Percentiles rank a stretch among this genome's conserved stretches.
These are phyloP conservation scores for Auricularia sp. DNA, from an alignment of 768 basidiomycete species.

Conservation along the genomic window DNA sequence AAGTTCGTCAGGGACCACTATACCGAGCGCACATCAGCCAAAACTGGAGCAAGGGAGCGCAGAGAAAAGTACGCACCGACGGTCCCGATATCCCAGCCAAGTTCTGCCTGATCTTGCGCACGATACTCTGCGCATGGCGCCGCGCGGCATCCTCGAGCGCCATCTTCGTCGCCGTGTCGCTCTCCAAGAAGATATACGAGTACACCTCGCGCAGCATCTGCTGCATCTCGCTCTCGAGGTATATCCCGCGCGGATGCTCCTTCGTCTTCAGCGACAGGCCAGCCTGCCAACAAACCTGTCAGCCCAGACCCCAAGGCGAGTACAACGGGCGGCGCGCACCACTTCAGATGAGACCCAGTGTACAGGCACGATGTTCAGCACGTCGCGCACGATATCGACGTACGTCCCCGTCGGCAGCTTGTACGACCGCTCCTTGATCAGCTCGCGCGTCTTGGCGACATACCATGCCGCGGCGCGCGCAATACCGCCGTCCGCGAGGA, in stretches of 20 bases:
- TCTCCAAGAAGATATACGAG: conserved; percentile 22
- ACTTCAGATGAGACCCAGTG: conserved; percentile 51
- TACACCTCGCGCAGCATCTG: conserved; percentile 39
- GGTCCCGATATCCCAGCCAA: conserved; percentile 10
- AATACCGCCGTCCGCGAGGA: conserved; percentile 20
- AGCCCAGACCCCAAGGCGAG: not conserved
- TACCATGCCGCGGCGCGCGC: not conserved
- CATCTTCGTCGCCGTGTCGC: conserved; percentile 25
- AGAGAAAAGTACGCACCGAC: conserved; percentile 7
- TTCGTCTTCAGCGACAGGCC: conserved; percentile 40
- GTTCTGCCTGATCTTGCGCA: conserved; percentile 17
- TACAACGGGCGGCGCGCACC: conserved; percentile 28
- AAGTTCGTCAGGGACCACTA: conserved; percentile 21
- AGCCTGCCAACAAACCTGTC: conserved; percentile 21
- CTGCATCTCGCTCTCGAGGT: conserved; percentile 33
- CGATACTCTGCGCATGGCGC: conserved; percentile 19
- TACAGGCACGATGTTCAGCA: conserved; percentile 52
- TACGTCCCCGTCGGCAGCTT: conserved; percentile 19
- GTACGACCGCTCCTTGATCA: conserved; percentile 24
- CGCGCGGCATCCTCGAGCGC: conserved; percentile 19
- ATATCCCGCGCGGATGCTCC: conserved; percentile 31
- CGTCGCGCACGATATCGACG: conserved; percentile 57
- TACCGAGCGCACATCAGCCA: conserved; percentile 19
- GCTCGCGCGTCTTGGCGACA: conserved; percentile 17
- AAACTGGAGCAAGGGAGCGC: conserved; percentile 7